phyloP scores from a whole-genome alignment of 1,284 basidiomycete genomes.

The Phlebopus sp. region DNA sequence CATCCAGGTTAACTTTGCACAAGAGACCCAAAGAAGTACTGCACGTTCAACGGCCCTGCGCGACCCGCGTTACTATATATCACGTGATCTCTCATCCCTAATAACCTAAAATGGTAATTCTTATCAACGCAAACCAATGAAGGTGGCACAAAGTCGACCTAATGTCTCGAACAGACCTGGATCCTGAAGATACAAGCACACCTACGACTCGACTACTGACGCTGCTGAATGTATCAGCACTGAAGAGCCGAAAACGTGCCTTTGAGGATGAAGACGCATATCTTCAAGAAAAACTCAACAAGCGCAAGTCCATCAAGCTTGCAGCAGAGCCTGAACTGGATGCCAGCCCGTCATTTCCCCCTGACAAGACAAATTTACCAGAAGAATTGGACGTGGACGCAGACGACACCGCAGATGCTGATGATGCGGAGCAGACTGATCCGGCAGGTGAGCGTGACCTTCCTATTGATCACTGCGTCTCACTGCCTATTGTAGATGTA shows the following conservation, averaged over 20 bases:
- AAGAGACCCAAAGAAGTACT: too few species aligned
- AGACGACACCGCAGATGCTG: conserved; percentile 13
- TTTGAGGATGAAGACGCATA: conserved; percentile 41
- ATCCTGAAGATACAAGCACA: conserved; percentile 46
- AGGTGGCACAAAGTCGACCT: not conserved
- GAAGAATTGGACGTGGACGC: conserved; percentile 16
- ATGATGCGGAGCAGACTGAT: conserved; percentile 15
- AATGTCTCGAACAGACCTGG: conserved; percentile 11
- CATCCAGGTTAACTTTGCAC: too few species aligned
- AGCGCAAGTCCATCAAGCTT: conserved; percentile 43
- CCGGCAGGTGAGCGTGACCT: conserved; percentile 26
- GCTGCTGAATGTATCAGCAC: conserved; percentile 89
- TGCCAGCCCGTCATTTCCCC: conserved; percentile 3
- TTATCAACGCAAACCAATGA: conserved; percentile 8
- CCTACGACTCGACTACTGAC: conserved; percentile 86
- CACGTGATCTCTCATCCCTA: not conserved
- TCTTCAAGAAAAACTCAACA: conserved; percentile 64
- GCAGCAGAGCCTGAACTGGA: conserved; percentile 15
- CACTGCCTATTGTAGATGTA: conserved; percentile 18
- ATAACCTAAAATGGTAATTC: not conserved
- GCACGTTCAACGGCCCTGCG: too few species aligned
- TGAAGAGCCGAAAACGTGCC: conserved; percentile 60
- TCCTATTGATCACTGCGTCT: not conserved
- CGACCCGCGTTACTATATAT: too few species aligned
- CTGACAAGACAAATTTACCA: conserved; percentile 6